A percentile compares a stretch with the other conserved stretches of the same genome.
Evolutionary conservation across 768 basidiomycete species (phyloP).

Genomic region (Leccinum boreale): DNA sequence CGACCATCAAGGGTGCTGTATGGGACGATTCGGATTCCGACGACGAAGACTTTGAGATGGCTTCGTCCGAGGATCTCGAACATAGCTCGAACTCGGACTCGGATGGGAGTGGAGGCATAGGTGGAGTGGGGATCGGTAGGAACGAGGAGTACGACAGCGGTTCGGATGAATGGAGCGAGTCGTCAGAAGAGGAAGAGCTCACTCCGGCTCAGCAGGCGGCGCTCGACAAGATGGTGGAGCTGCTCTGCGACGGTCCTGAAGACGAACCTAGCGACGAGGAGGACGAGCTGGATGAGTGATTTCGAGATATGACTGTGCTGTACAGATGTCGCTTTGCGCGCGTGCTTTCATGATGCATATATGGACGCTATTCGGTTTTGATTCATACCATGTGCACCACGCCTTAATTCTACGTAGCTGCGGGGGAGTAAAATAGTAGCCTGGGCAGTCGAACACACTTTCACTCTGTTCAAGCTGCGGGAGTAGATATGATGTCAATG

Average conservation of each 20-base stretch:
- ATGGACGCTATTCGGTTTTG: no score
- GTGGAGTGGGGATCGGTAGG: slow-evolving; percentile 21
- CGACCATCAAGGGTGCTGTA: slow-evolving; percentile 22
- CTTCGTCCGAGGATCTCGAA: slow-evolving; percentile 44
- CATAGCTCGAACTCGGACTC: slow-evolving; percentile 35
- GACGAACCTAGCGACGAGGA: slow-evolving; percentile 36
- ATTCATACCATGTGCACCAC: no score
- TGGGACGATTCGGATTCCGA: slow-evolving; percentile 36
- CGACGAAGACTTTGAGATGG: slow-evolving; percentile 34
- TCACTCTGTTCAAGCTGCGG: background rate
- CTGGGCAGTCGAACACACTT: background rate
- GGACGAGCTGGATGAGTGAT: slow-evolving; percentile 50
- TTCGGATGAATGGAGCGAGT: slow-evolving; percentile 28
- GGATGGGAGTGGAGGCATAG: slow-evolving; percentile 28
- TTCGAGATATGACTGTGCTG: background rate
- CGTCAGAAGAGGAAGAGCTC: slow-evolving; percentile 44
- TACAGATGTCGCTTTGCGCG: background rate
- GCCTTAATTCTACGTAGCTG: no score
- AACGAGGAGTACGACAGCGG: slow-evolving; percentile 31
- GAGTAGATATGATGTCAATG: background rate
- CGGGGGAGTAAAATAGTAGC: no score
- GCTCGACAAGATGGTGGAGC: slow-evolving; percentile 61
- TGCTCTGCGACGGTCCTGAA: slow-evolving; percentile 53
- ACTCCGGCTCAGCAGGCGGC: slow-evolving; percentile 54
- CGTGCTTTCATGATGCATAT: no score